These are phyloP conservation scores for Aspergillus sclerotialis DNA, from an alignment of 2,329 filamentous ascomycete species.

Conservation along the genomic window DNA sequence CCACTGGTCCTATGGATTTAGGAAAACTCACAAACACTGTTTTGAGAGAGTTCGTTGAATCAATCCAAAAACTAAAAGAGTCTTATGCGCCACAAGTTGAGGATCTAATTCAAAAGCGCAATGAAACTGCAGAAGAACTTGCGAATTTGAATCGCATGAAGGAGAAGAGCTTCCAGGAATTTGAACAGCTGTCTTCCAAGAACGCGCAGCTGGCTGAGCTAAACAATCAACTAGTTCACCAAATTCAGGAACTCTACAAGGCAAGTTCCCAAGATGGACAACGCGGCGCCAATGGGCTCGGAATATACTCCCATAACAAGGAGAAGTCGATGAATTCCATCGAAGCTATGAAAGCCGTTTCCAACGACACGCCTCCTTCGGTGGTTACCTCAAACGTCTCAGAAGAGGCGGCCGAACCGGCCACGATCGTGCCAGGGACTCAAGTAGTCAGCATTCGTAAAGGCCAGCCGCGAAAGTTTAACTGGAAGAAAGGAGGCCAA, in stretches of 20 bases:
- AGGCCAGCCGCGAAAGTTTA: slow-evolving; percentile 91
- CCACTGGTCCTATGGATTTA: slow-evolving; percentile 71
- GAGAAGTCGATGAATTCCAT: slow-evolving; percentile 42
- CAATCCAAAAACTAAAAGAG: slow-evolving; percentile 67
- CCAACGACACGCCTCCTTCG: slow-evolving; percentile 49
- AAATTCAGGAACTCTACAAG: slow-evolving; percentile 90
- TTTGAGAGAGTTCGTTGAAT: slow-evolving; percentile 55
- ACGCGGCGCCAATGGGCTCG: slow-evolving; percentile 47
- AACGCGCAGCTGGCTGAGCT: slow-evolving; percentile 90
- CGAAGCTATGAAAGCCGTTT: slow-evolving; percentile 38
- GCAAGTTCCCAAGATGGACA: slow-evolving; percentile 45
- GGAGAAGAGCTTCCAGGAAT: slow-evolving; percentile 89
- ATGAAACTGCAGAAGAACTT: slow-evolving; percentile 78
- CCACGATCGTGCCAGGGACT: slow-evolving; percentile 61
- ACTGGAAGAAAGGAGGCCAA: slow-evolving; percentile 96
- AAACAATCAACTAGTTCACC: slow-evolving; percentile 91
- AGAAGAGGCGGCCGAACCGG: slow-evolving; percentile 60
- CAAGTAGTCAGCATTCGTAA: slow-evolving; percentile 94
- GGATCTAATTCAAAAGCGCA: slow-evolving; percentile 81
- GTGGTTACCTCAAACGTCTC: slow-evolving; percentile 49
- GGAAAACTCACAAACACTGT: slow-evolving; percentile 60
- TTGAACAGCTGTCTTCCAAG: slow-evolving; percentile 88
- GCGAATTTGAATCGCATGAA: slow-evolving; percentile 74
- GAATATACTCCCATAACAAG: slow-evolving; percentile 54
- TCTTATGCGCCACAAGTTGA: slow-evolving; percentile 70